Conservation (phyloP, 202 grass and related monocot genomes). For the Panicum hallii region DNA sequence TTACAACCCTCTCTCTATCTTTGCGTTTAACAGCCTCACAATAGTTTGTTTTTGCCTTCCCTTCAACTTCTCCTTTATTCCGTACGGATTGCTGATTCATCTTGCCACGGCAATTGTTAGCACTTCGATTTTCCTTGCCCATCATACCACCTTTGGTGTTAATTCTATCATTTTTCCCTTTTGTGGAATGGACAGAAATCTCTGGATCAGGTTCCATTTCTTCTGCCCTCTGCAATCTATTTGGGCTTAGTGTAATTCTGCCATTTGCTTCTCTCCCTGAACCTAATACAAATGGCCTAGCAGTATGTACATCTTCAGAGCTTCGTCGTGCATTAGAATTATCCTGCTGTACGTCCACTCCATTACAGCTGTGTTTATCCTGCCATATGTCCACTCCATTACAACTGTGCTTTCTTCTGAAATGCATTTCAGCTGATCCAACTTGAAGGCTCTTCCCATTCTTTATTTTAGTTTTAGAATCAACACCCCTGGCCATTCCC, state of each 20-base stretch:
- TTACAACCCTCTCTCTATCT: slow-evolving; percentile 37
- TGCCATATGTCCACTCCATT: not conserved
- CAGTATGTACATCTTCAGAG: slow-evolving; percentile 22
- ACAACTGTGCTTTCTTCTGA: slow-evolving; percentile 7
- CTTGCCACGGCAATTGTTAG: not conserved
- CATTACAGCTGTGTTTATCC: not conserved
- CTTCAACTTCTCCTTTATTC: slow-evolving; percentile 20
- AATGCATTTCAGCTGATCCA: slow-evolving; percentile 31
- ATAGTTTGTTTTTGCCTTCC: slow-evolving; percentile 33
- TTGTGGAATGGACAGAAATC: slow-evolving; percentile 32
- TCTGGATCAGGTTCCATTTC: slow-evolving; percentile 8
- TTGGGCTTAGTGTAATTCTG: slow-evolving; percentile 8
- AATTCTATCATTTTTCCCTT: slow-evolving; percentile 1
- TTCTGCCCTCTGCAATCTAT: slow-evolving; percentile 12
- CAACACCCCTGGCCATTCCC: not conserved
- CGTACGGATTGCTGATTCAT: slow-evolving; percentile 12
- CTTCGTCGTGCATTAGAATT: slow-evolving; percentile 13
- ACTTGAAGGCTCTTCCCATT: slow-evolving; percentile 34
- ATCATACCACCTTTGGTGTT: slow-evolving; percentile 20
- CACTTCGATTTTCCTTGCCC: slow-evolving; percentile 23
- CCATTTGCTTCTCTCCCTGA: not conserved
- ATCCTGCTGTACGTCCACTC: not conserved
- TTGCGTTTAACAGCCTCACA: slow-evolving; percentile 41
- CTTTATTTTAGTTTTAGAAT: slow-evolving; percentile 36
- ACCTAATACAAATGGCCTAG: not conserved